phyloP scores from a whole-genome alignment of 225 moss, liverwort and hornwort species.

The Neckera pumila region DNA sequence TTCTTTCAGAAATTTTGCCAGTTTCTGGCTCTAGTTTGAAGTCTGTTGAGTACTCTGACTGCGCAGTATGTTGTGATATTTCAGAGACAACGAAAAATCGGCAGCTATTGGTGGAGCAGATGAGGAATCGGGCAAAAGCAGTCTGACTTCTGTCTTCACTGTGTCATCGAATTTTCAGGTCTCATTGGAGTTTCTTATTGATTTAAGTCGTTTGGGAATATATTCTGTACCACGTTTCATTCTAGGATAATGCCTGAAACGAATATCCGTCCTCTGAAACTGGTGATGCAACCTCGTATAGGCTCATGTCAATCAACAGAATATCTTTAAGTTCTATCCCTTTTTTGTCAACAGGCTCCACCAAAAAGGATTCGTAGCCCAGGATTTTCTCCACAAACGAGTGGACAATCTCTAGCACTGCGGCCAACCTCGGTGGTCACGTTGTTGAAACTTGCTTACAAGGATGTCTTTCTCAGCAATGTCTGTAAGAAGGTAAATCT shows the following conservation, averaged over 20 bases:
- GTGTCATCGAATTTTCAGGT: constrained; percentile 99
- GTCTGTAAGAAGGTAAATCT: constrained; percentile 77
- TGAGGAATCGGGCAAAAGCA: constrained; percentile 56
- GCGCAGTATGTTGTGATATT: background rate
- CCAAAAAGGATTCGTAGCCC: constrained; percentile 91
- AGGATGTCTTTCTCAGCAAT: constrained; percentile 50
- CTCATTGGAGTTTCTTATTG: background rate
- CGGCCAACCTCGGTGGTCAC: constrained; percentile 46
- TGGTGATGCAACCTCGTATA: background rate
- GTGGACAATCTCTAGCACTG: constrained; percentile 61
- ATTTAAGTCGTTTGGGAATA: background rate
- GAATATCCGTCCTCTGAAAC: background rate
- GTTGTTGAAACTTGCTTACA: constrained; percentile 67
- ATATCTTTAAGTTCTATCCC: background rate
- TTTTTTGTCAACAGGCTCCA: constrained; percentile 57
- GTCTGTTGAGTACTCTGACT: background rate
- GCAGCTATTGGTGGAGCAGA: constrained; percentile 52
- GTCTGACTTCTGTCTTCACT: constrained; percentile 71
- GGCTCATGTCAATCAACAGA: background rate
- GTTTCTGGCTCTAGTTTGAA: background rate
- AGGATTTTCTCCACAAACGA: constrained; percentile 47
- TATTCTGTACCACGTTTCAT: background rate
- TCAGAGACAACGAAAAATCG: constrained; percentile 75
- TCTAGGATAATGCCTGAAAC: background rate
- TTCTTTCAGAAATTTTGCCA: background rate